Percentiles rank a stretch among this genome's conserved stretches.
phyloP scores from a whole-genome alignment of 768 basidiomycete genomes.

The Psilocybe sp. region DNA sequence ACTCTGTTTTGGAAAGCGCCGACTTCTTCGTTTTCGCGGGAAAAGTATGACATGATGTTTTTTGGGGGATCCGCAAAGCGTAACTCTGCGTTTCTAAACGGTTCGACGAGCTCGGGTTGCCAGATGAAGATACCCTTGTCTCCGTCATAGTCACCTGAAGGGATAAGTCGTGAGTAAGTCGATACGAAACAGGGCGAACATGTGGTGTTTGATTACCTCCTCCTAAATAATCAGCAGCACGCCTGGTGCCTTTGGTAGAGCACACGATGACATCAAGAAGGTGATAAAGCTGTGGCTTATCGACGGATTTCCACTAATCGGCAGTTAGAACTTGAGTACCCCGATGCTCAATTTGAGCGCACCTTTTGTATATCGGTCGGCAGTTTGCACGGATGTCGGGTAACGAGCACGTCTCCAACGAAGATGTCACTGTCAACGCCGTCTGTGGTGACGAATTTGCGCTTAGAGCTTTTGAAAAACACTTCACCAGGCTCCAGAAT shows the following conservation, averaged over 20 bases:
- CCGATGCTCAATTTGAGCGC: conserved; percentile 2
- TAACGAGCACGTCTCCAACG: conserved; percentile 57
- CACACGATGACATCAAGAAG: conserved; percentile 59
- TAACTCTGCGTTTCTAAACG: conserved; percentile 52
- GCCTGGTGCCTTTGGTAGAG: conserved; percentile 48
- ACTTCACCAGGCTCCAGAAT: conserved; percentile 54
- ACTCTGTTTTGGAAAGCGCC: conserved; percentile 35
- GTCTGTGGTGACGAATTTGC: conserved; percentile 37
- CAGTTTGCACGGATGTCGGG: conserved; percentile 67
- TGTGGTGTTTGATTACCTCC: conserved; percentile 41
- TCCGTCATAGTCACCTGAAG: conserved; percentile 68
- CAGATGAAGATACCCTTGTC: conserved; percentile 59
- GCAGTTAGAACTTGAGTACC: neutral
- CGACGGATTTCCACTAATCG: conserved; percentile 54
- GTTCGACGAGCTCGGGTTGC: conserved; percentile 50
- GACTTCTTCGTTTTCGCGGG: conserved; percentile 41
- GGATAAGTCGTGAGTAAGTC: neutral
- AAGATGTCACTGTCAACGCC: conserved; percentile 48
- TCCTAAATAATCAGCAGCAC: conserved; percentile 60
- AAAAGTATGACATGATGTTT: conserved; percentile 38
- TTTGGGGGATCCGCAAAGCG: conserved; percentile 48
- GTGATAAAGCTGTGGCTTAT: conserved; percentile 42
- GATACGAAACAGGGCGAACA: neutral
- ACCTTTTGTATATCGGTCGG: conserved; percentile 69
- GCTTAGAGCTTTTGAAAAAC: conserved; percentile 48